phyloP scores from a whole-genome alignment of 306 rosid species.

The Malus fusca region DNA sequence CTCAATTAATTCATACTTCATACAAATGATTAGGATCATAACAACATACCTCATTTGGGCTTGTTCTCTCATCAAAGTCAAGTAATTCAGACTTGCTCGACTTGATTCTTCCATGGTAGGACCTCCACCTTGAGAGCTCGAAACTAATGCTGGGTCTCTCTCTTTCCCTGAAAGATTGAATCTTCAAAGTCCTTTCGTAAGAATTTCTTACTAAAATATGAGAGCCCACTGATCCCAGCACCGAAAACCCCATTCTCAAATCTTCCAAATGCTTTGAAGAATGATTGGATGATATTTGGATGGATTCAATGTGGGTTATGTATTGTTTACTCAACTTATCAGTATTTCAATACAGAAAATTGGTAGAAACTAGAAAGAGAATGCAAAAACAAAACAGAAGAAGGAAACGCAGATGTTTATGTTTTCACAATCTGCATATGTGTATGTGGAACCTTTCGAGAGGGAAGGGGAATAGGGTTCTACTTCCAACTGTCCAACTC shows the following conservation, averaged over 20 bases:
- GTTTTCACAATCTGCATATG: background rate
- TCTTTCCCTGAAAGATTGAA: slow-evolving; percentile 20
- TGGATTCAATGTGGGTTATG: slow-evolving; percentile 10
- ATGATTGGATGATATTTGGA: background rate
- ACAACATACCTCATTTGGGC: slow-evolving; percentile 59
- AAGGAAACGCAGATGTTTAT: background rate
- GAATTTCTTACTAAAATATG: slow-evolving; percentile 22
- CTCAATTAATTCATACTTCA: too few species aligned
- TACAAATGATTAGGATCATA: too few species aligned
- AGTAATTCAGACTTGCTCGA: slow-evolving; percentile 36
- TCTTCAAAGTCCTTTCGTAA: slow-evolving; percentile 23
- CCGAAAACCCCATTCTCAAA: slow-evolving; percentile 44
- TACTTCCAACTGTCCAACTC: background rate
- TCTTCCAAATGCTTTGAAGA: slow-evolving; percentile 3
- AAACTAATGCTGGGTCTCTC: slow-evolving; percentile 14
- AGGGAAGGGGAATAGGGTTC: background rate
- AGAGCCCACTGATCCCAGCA: slow-evolving; percentile 41
- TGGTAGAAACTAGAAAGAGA: background rate
- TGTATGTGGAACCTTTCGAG: background rate
- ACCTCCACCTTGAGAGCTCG: slow-evolving; percentile 26
- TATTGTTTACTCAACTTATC: background rate
- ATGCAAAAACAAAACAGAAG: background rate
- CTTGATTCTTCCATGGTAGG: slow-evolving; percentile 13
- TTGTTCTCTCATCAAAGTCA: slow-evolving; percentile 58
- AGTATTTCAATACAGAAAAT: background rate